A percentile compares a stretch with the other conserved stretches of the same genome.
These are phyloP conservation scores for Tulasnella sp. DNA, from an alignment of 768 basidiomycete species.

Conservation along the genomic window DNA sequence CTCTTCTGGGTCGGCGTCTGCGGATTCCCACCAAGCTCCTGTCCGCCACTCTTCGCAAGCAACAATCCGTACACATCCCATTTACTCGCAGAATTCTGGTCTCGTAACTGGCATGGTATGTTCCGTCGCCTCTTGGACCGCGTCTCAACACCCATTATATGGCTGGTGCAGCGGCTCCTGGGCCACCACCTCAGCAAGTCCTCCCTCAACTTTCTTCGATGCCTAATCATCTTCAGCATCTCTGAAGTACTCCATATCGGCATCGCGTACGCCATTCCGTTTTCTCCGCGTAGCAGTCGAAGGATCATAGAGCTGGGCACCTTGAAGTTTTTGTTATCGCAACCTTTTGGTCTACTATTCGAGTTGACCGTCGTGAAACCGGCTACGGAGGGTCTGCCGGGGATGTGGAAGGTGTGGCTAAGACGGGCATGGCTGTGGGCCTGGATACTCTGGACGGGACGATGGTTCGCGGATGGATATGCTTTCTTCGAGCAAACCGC, in stretches of 20 bases:
- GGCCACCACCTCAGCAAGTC: neutral
- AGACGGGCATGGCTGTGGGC: conserved; percentile 2
- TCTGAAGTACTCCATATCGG: neutral
- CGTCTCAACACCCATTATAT: conserved; percentile 5
- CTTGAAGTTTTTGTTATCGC: conserved; percentile 8
- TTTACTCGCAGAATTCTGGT: conserved; percentile 17
- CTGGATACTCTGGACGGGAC: conserved; percentile 7
- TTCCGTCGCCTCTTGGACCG: conserved; percentile 10
- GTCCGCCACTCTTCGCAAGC: conserved; percentile 11
- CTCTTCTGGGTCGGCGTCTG: conserved; percentile 1
- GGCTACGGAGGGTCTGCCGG: neutral
- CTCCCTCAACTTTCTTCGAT: neutral
- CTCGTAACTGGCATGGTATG: conserved; percentile 14
- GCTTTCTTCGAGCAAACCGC: neutral
- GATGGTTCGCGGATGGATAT: conserved; percentile 15
- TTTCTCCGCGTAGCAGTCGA: neutral
- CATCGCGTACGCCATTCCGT: neutral
- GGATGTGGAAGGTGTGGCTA: neutral
- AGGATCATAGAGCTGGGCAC: neutral
- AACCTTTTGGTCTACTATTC: conserved; percentile 11
- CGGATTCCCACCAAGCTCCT: neutral
- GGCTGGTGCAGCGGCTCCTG: neutral
- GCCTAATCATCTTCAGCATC: neutral
- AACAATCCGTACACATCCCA: conserved; percentile 3
- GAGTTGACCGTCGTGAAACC: conserved; percentile 1